Percentiles rank a stretch among this genome's conserved stretches.
Conservation (phyloP, 306 rosid genomes). For the Argentina anserina region DNA sequence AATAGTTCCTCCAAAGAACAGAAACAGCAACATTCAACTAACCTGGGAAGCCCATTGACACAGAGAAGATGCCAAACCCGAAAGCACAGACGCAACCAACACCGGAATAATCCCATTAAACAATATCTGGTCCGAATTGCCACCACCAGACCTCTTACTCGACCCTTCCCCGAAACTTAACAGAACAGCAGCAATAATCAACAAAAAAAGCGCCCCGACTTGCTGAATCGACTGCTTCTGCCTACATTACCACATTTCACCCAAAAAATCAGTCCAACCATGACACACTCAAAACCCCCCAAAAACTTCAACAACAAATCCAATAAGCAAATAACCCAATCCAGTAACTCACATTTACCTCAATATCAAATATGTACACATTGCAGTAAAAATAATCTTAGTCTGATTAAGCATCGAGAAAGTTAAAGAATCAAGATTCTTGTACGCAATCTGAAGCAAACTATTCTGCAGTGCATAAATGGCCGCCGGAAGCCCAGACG, state of each 20-base stretch:
- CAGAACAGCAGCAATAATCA: slow-evolving; percentile 87
- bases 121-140: slow-evolving; percentile 62
- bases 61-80: slow-evolving; percentile 90
- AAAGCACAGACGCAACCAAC: slow-evolving; percentile 85
- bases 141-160: slow-evolving; percentile 50
- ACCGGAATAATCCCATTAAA: slow-evolving; percentile 89
- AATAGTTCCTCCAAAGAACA: slow-evolving; percentile 10
- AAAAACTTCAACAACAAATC: neutral
- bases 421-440: slow-evolving; percentile 92
- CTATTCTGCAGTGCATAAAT: slow-evolving; percentile 94
- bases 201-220: slow-evolving; percentile 82
- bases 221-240: slow-evolving; percentile 92
- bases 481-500: slow-evolving; percentile 96
- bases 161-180: slow-evolving; percentile 94
- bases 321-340: neutral
- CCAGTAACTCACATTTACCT: slow-evolving; percentile 37
- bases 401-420: slow-evolving; percentile 96
- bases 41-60: slow-evolving; percentile 99
- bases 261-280: slow-evolving; percentile 7
- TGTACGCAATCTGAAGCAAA: slow-evolving; percentile 91
- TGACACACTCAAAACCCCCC: neutral
- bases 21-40: slow-evolving; percentile 25
- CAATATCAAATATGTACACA: slow-evolving; percentile 70
- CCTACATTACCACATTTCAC: slow-evolving; percentile 35
- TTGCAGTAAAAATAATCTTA: slow-evolving; percentile 84